phyloP scores from a whole-genome alignment of 2,329 filamentous ascomycete species.

The Venturia carpophila region DNA sequence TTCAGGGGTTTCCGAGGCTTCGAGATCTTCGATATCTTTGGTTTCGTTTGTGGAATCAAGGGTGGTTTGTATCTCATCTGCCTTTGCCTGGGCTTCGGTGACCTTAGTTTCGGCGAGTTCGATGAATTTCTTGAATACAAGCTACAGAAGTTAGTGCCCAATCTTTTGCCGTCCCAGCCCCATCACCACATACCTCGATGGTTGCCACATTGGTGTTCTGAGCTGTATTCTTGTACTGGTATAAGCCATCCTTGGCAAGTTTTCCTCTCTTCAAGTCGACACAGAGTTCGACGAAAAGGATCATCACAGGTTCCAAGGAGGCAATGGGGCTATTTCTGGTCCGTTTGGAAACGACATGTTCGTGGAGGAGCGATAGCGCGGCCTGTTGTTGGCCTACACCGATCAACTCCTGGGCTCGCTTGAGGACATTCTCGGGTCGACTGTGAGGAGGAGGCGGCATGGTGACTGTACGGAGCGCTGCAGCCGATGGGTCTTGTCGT shows the following conservation, averaged over 20 bases:
- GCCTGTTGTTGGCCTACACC: slow-evolving; percentile 89
- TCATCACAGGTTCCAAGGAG: slow-evolving; percentile 95
- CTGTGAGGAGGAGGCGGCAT: slow-evolving; percentile 96
- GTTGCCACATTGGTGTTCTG: slow-evolving; percentile 98
- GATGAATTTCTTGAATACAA: slow-evolving; percentile 96
- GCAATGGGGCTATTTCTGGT: slow-evolving; percentile 95
- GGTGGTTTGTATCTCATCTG: slow-evolving; percentile 84
- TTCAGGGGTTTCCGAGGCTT: slow-evolving; percentile 95
- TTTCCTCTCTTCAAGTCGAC: slow-evolving; percentile 98
- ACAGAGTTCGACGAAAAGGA: slow-evolving; percentile 91
- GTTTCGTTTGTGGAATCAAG: slow-evolving; percentile 68
- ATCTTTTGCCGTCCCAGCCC: not conserved
- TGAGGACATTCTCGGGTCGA: slow-evolving; percentile 98
- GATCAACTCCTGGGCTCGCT: slow-evolving; percentile 97
- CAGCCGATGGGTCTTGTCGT: slow-evolving; percentile 11
- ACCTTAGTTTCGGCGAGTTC: slow-evolving; percentile 95
- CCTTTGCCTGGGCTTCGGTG: slow-evolving; percentile 88
- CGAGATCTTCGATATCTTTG: slow-evolving; percentile 82
- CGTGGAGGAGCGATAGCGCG: slow-evolving; percentile 89
- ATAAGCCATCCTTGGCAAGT: slow-evolving; percentile 94
- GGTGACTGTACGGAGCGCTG: slow-evolving; percentile 30
- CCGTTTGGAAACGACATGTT: slow-evolving; percentile 98
- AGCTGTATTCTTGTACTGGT: slow-evolving; percentile 99
- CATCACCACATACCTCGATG: slow-evolving; percentile 62
- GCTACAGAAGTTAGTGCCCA: slow-evolving; percentile 51